Evolutionary conservation across 805 yeast species (phyloP).

Genomic region (Debaryomyces maramus): DNA sequence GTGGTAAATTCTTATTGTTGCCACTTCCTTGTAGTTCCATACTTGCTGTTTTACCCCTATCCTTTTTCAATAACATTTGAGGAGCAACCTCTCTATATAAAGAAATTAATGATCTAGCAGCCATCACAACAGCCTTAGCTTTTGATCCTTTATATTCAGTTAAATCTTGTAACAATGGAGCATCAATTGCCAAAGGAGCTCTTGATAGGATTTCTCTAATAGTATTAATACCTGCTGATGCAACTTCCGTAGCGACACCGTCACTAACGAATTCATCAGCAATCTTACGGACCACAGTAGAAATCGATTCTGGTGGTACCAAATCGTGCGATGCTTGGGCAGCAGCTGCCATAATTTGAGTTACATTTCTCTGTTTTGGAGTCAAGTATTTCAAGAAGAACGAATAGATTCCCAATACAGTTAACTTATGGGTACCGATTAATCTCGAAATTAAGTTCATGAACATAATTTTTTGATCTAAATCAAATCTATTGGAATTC

Average conservation of each 20-base stretch:
- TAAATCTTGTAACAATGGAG: slow-evolving; percentile 83
- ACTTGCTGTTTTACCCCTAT: slow-evolving; percentile 90
- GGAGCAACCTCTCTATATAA: slow-evolving; percentile 95
- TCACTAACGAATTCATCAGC: slow-evolving; percentile 98
- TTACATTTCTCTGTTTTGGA: slow-evolving; percentile 92
- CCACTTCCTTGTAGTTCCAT: slow-evolving; percentile 72
- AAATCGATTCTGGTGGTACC: slow-evolving; percentile 92
- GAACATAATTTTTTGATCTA: slow-evolving; percentile 86
- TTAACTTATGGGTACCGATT: slow-evolving; percentile 92
- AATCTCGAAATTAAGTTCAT: slow-evolving; percentile 86
- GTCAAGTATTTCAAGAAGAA: slow-evolving; percentile 86
- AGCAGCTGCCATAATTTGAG: slow-evolving; percentile 93
- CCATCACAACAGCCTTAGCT: slow-evolving; percentile 90
- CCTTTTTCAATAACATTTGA: slow-evolving; percentile 85
- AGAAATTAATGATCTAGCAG: slow-evolving; percentile 84
- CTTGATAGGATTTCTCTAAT: slow-evolving; percentile 90
- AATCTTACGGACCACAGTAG: slow-evolving; percentile 79
- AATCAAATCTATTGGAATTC: slow-evolving; percentile 65
- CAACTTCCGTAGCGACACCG: slow-evolving; percentile 97
- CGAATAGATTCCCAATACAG: slow-evolving; percentile 86
- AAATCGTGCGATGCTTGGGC: slow-evolving; percentile 97
- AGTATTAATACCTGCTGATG: slow-evolving; percentile 96
- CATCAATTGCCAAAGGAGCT: slow-evolving; percentile 93
- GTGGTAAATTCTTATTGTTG: slow-evolving; percentile 48
- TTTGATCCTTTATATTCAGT: slow-evolving; percentile 90